Percentiles rank a stretch among this genome's conserved stretches.
Evolutionary conservation across 306 rosid species (phyloP).

Genomic region (Vachellia pachyceras): DNA sequence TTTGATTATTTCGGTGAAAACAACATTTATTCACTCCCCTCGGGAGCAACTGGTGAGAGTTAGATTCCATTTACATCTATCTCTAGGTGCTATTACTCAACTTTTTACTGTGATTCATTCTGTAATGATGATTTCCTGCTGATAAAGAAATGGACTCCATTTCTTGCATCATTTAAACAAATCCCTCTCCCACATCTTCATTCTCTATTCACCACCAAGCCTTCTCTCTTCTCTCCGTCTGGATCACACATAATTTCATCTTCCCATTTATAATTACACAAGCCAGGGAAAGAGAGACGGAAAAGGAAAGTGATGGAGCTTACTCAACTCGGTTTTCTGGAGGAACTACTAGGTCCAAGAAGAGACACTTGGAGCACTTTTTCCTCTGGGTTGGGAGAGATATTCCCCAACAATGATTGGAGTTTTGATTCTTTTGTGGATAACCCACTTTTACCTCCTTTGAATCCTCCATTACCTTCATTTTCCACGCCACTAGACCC

Average conservation of each 20-base stretch:
- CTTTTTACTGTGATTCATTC: conserved; percentile 55
- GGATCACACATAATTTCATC: conserved; percentile 3
- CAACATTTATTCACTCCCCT: conserved; percentile 78
- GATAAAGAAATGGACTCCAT: conserved; percentile 27
- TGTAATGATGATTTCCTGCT: conserved; percentile 35
- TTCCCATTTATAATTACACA: conserved; percentile 12
- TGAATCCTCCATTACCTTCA: conserved; percentile 62
- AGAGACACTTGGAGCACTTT: conserved; percentile 67
- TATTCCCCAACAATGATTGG: conserved; percentile 65
- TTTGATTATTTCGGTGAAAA: conserved; percentile 71
- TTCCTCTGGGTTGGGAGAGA: conserved; percentile 64
- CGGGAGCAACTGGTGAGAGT: conserved; percentile 43
- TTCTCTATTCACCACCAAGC: conserved; percentile 14
- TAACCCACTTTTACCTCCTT: conserved; percentile 51
- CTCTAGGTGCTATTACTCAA: conserved; percentile 52
- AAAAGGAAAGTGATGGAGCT: conserved; percentile 71
- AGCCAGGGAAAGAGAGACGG: conserved; percentile 24
- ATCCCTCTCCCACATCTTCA: conserved; percentile 42
- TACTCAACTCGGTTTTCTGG: conserved; percentile 80
- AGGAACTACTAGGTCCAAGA: conserved; percentile 80
- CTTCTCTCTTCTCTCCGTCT: conserved; percentile 20
- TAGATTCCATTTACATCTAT: conserved; percentile 80
- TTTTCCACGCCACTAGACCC: conserved; percentile 60
- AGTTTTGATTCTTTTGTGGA: conserved; percentile 68
- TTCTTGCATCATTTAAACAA: conserved; percentile 32